These are phyloP conservation scores for Juglanconis juglandina DNA, from an alignment of 2,329 filamentous ascomycete species.

Conservation along the genomic window DNA sequence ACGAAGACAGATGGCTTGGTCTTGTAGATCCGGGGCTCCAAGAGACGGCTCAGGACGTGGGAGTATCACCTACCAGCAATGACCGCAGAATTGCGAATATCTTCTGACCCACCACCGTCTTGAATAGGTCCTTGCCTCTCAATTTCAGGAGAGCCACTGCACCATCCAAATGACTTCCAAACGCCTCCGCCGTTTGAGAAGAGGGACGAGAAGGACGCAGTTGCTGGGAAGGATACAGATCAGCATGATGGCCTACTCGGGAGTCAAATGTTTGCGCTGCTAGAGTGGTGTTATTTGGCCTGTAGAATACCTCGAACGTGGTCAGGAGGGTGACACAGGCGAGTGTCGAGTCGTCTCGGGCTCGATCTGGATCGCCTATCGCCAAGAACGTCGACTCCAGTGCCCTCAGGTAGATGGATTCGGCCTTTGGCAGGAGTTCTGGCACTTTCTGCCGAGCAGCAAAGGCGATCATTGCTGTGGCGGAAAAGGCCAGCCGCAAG, in stretches of 20 bases:
- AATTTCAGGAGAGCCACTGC: slow-evolving; percentile 15
- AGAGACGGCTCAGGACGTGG: too few species aligned
- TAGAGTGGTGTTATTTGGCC: neutral
- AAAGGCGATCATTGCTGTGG: slow-evolving; percentile 18
- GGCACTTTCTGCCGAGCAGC: slow-evolving; percentile 15
- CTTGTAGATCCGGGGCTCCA: too few species aligned
- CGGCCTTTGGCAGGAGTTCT: slow-evolving; percentile 11
- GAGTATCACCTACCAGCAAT: slow-evolving; percentile 10
- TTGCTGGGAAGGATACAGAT: slow-evolving; percentile 4
- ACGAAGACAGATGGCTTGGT: neutral
- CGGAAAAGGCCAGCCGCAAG: slow-evolving; percentile 15
- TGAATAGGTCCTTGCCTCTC: slow-evolving; percentile 15
- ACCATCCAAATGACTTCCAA: slow-evolving; percentile 16
- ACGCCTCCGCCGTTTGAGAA: slow-evolving; percentile 13
- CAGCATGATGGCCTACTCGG: neutral
- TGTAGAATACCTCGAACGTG: slow-evolving; percentile 15
- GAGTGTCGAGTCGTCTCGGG: slow-evolving; percentile 17
- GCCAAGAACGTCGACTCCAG: slow-evolving; percentile 16
- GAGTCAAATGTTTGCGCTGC: neutral
- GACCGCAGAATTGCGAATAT: slow-evolving; percentile 16
- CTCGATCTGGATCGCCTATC: slow-evolving; percentile 12
- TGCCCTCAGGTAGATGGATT: slow-evolving; percentile 13
- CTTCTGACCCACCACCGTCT: slow-evolving; percentile 17
- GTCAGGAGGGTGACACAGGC: slow-evolving; percentile 17
- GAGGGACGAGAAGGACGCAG: slow-evolving; percentile 15